Percentiles rank a stretch among this genome's conserved stretches.
Evolutionary conservation across 176 grass and related monocot species (phyloP).

Genomic region (Eragrostis curvula): DNA sequence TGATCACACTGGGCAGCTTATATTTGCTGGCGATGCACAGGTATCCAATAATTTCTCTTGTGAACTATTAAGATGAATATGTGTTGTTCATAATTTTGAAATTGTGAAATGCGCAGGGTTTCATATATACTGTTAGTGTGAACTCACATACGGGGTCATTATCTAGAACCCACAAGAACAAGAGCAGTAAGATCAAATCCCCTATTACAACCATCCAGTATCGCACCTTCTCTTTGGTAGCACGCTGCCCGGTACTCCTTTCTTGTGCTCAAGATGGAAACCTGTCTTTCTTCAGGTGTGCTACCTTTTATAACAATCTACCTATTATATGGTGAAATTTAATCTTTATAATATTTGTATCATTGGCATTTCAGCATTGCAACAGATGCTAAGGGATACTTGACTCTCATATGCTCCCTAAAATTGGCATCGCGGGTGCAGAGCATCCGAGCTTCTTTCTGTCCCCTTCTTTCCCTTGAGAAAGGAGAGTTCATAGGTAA

Average conservation of each 20-base stretch:
- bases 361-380: constrained; percentile 62
- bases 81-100: constrained; percentile 34
- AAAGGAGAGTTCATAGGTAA: constrained; percentile 99
- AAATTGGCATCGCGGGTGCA: constrained; percentile 74
- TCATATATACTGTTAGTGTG: constrained; percentile 77
- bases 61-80: constrained; percentile 5
- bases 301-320: constrained; percentile 23
- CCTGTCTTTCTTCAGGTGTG: constrained; percentile 93
- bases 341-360: constrained; percentile 39
- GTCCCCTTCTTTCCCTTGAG: constrained; percentile 95
- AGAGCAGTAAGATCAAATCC: constrained; percentile 80
- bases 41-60: constrained; percentile 49
- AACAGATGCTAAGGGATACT: constrained; percentile 74
- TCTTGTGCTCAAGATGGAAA: constrained; percentile 92
- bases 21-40: constrained; percentile 92
- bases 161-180: constrained; percentile 88
- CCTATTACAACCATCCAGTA: constrained; percentile 82
- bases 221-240: constrained; percentile 88
- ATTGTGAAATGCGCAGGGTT: constrained; percentile 66
- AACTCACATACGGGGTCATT: constrained; percentile 84
- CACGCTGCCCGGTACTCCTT: constrained; percentile 85
- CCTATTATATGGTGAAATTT: constrained; percentile 16
- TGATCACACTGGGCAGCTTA: constrained; percentile 92
- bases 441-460: constrained; percentile 83
- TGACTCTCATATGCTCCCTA: constrained; percentile 83